Conservation (phyloP, 2,329 filamentous ascomycete genomes). For the Colletotrichum endophyticum region DNA sequence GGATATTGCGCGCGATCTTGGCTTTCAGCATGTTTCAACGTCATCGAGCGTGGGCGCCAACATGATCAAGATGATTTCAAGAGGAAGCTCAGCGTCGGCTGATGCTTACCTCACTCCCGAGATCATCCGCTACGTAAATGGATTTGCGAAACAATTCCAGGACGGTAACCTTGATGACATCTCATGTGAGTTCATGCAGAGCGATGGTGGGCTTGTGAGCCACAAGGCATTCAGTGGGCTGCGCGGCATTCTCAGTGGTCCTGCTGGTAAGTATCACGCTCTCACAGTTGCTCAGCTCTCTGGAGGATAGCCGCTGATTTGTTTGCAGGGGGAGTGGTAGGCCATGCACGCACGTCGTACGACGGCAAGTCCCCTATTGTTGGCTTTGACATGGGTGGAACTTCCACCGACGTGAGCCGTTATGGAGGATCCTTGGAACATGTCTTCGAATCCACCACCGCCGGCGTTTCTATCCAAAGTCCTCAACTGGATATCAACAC, state of each 20-base stretch:
- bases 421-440: constrained; percentile 53
- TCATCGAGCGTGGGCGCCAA: constrained; percentile 46
- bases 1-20: constrained; percentile 39
- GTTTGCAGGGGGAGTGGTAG: constrained; percentile 65
- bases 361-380: constrained; percentile 75
- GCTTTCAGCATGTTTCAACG: constrained; percentile 67
- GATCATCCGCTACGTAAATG: constrained; percentile 70
- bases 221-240: constrained; percentile 70
- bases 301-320: background rate
- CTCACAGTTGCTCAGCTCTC: rapidly evolving
- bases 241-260: constrained; percentile 73
- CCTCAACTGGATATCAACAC: constrained; percentile 70
- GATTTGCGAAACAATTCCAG: constrained; percentile 42
- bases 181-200: constrained; percentile 77
- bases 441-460: constrained; percentile 76
- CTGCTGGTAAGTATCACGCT: constrained; percentile 56
- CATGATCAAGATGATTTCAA: constrained; percentile 73
- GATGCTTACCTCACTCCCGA: constrained; percentile 80
- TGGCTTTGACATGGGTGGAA: constrained; percentile 76
- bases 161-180: constrained; percentile 56
- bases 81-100: constrained; percentile 77
- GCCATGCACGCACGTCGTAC: constrained; percentile 75
- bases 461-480: constrained; percentile 65
- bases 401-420: constrained; percentile 75
- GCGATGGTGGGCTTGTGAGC: constrained; percentile 55